Conservation (phyloP, 768 basidiomycete species). For the Boletus fagicola region DNA sequence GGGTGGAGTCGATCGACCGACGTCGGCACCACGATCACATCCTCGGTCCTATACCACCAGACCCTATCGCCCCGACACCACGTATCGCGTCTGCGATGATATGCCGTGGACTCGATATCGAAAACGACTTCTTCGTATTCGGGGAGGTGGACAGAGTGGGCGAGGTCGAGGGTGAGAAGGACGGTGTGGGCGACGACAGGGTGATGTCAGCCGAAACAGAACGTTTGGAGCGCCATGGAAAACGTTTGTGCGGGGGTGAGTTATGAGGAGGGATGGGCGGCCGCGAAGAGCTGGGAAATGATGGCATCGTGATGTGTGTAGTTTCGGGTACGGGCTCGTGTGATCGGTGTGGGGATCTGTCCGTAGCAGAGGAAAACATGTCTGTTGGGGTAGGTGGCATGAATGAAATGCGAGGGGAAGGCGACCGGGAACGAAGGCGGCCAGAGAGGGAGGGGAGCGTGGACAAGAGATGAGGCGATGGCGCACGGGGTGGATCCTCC, state of each 20-base stretch:
- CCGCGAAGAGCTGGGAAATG: not conserved
- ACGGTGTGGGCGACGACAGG: not conserved
- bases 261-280: not conserved
- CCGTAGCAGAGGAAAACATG: not conserved
- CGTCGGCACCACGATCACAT: not conserved
- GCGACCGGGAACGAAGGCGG: slow-evolving; percentile 7
- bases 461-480: slow-evolving; percentile 28
- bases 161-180: slow-evolving; percentile 7
- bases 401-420: slow-evolving; percentile 9
- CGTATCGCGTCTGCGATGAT: slow-evolving; percentile 40
- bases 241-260: slow-evolving; percentile 6
- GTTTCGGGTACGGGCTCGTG: not conserved
- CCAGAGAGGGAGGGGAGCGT: slow-evolving; percentile 24
- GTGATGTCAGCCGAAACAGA: slow-evolving; percentile 2
- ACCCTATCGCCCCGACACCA: slow-evolving; percentile 40
- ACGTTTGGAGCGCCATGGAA: slow-evolving; percentile 11
- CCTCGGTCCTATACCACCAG: not conserved
- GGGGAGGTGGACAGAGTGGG: slow-evolving; percentile 4
- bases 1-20: not conserved
- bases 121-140: slow-evolving; percentile 17
- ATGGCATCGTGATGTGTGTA: not conserved
- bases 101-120: slow-evolving; percentile 18
- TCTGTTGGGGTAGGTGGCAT: slow-evolving; percentile 9
- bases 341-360: not conserved
- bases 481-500: slow-evolving; percentile 10